A percentile compares a stretch with the other conserved stretches of the same genome.
phyloP scores from a whole-genome alignment of 2,329 filamentous ascomycete genomes.

The Calonectria ilicicola region DNA sequence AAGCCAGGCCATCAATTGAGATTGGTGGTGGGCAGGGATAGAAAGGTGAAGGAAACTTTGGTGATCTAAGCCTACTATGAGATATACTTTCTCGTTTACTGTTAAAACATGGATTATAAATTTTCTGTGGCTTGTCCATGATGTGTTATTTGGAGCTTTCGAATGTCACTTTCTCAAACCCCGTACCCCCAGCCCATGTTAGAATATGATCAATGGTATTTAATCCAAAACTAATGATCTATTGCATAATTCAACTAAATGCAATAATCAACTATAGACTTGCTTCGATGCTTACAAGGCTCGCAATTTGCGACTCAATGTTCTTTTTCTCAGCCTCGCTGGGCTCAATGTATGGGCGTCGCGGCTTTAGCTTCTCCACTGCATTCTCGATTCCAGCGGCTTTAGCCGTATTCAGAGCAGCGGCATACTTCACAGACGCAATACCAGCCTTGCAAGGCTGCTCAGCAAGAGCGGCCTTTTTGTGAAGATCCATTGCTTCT shows the following conservation, averaged over 20 bases:
- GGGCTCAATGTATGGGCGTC: slow-evolving; percentile 69
- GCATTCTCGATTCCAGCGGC: slow-evolving; percentile 71
- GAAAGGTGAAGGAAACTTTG: neutral
- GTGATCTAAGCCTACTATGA: neutral
- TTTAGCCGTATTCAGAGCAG: slow-evolving; percentile 69
- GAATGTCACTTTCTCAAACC: no score
- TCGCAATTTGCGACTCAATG: slow-evolving; percentile 53
- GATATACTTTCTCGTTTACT: no score
- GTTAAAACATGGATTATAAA: no score
- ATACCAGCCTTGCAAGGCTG: slow-evolving; percentile 75
- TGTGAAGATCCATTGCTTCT: slow-evolving; percentile 72
- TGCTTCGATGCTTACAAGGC: slow-evolving; percentile 56
- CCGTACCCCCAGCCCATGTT: neutral
- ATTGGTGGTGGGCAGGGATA: neutral
- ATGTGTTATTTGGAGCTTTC: no score
- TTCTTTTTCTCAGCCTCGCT: slow-evolving; percentile 56
- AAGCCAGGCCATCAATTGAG: neutral
- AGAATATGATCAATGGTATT: neutral
- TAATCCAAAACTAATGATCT: neutral
- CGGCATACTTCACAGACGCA: slow-evolving; percentile 75
- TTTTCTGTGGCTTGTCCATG: no score
- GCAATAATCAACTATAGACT: slow-evolving; percentile 17
- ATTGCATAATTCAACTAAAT: neutral
- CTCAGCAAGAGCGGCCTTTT: slow-evolving; percentile 73
- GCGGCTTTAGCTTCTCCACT: slow-evolving; percentile 67